These are phyloP conservation scores for Trametes meyenii DNA, from an alignment of 768 basidiomycete species.

Conservation along the genomic window DNA sequence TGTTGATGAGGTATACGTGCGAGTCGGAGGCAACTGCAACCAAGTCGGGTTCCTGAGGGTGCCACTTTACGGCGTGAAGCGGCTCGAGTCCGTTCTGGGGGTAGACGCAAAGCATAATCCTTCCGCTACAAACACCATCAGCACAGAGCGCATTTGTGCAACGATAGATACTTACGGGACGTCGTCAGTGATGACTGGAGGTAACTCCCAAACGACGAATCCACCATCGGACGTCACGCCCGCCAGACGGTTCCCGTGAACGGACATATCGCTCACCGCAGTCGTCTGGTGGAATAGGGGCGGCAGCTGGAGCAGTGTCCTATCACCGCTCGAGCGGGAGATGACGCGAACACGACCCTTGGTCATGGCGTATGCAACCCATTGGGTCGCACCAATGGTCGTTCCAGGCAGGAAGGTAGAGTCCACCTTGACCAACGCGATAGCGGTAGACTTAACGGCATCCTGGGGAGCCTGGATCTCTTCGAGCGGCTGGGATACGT, in stretches of 20 bases:
- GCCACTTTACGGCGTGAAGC: conserved; percentile 86
- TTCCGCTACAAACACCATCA: conserved; percentile 49
- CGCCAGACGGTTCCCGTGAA: conserved; percentile 78
- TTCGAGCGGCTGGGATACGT: conserved; percentile 71
- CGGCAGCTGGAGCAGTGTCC: conserved; percentile 79
- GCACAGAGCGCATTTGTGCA: background rate
- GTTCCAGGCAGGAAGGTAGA: conserved; percentile 82
- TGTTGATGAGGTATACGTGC: conserved; percentile 75
- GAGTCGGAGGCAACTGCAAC: conserved; percentile 83
- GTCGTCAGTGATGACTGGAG: conserved; percentile 82
- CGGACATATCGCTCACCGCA: conserved; percentile 84
- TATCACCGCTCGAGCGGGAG: conserved; percentile 85
- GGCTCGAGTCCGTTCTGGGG: conserved; percentile 62
- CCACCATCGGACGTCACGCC: conserved; percentile 89
- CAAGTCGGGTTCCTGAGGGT: conserved; percentile 78
- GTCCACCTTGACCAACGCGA: conserved; percentile 86
- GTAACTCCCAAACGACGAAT: conserved; percentile 87
- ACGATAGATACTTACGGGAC: conserved; percentile 64
- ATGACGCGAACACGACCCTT: conserved; percentile 88
- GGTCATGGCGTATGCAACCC: conserved; percentile 94
- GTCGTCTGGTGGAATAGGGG: conserved; percentile 59
- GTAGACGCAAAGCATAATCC: conserved; percentile 67
- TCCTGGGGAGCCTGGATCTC: conserved; percentile 78
- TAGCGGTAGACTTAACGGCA: conserved; percentile 85
- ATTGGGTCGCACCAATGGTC: conserved; percentile 88